Conservation (phyloP, 164 flowering plant genomes). For the Chimonanthus salicifolius region DNA sequence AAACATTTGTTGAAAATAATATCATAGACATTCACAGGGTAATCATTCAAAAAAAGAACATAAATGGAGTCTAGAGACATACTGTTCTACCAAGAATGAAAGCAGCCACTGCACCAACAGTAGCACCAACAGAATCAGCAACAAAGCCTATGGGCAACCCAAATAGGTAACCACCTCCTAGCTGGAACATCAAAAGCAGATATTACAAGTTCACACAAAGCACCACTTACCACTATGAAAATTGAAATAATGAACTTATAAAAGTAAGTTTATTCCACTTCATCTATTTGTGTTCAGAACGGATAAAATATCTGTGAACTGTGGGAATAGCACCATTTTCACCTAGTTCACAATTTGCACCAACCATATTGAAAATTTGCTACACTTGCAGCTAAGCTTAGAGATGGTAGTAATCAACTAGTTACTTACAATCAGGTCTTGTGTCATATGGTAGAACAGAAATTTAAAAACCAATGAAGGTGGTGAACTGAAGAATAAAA, state of each 20-base stretch:
- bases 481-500: too few species aligned
- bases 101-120: slow-evolving; percentile 86
- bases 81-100: slow-evolving; percentile 91
- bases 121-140: slow-evolving; percentile 94
- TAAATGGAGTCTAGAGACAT: slow-evolving; percentile 19
- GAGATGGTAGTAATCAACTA: neutral
- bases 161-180: slow-evolving; percentile 96
- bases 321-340: neutral
- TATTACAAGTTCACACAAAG: neutral
- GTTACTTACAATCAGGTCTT: neutral
- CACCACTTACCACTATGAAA: neutral
- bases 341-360: neutral
- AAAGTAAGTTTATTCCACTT: neutral
- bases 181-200: slow-evolving; percentile 32
- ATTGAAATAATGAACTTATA: too few species aligned
- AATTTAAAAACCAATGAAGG: too few species aligned
- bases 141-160: slow-evolving; percentile 89
- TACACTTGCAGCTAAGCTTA: neutral
- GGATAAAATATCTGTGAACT: neutral
- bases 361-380: neutral
- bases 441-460: neutral
- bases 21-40: too few species aligned
- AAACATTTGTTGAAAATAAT: too few species aligned
- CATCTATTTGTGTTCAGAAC: neutral
- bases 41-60: neutral